Evolutionary conservation across 495 filamentous ascomycete species (phyloP).

Genomic region (Annulohypoxylon moriforme): DNA sequence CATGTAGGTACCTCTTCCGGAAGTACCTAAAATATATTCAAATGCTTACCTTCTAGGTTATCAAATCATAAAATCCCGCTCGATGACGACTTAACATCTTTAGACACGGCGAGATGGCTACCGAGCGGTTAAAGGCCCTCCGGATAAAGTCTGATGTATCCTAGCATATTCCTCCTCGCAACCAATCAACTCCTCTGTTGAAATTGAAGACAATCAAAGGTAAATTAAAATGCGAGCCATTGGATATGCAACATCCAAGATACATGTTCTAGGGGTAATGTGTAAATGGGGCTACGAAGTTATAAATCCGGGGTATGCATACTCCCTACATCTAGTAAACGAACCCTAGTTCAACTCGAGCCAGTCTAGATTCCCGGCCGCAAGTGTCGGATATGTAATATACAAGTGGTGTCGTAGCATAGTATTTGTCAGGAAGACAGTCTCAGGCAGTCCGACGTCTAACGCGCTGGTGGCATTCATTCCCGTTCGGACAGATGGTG

Average conservation of each 20-base stretch:
- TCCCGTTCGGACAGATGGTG: slow-evolving; percentile 16
- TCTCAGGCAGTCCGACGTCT: neutral
- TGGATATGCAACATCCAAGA: neutral
- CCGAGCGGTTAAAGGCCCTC: slow-evolving; percentile 42
- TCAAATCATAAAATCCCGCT: slow-evolving; percentile 21
- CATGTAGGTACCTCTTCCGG: slow-evolving; percentile 14
- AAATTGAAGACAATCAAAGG: slow-evolving; percentile 14
- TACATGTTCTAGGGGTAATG: slow-evolving; percentile 17
- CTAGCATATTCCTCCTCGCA: slow-evolving; percentile 2
- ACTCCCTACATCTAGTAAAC: too few relatives aligned
- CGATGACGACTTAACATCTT: slow-evolving; percentile 34
- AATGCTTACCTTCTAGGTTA: slow-evolving; percentile 6
- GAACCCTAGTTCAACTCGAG: neutral
- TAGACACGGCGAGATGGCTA: slow-evolving; percentile 37
- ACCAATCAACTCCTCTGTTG: slow-evolving; percentile 16
- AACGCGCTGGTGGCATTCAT: neutral
- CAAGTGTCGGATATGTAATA: neutral
- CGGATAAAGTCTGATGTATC: slow-evolving; percentile 31
- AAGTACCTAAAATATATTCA: neutral
- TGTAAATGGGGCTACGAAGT: slow-evolving; percentile 7
- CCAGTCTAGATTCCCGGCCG: slow-evolving; percentile 1
- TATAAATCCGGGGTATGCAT: neutral
- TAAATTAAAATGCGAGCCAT: slow-evolving; percentile 4
- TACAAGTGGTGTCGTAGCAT: neutral
- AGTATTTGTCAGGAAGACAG: slow-evolving; percentile 32